A percentile compares a stretch with the other conserved stretches of the same genome.
Evolutionary conservation across 176 grass and related monocot genomes (phyloP).

Genomic region (Oryza australiensis): DNA sequence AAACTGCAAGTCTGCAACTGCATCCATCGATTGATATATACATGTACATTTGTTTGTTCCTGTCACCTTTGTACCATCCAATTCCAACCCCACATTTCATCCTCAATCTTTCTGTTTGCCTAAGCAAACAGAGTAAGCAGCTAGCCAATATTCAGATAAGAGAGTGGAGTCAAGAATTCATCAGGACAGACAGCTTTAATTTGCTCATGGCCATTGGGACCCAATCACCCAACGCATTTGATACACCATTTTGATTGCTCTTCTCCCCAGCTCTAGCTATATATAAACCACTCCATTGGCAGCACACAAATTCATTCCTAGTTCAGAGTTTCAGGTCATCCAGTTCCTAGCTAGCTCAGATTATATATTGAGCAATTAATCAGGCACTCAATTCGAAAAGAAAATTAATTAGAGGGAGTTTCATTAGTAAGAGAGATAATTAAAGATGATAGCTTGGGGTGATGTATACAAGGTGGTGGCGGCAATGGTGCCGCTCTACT

Average conservation of each 20-base stretch:
- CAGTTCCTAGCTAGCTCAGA: not conserved
- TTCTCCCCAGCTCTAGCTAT: not conserved
- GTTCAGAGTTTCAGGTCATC: no score
- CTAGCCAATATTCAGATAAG: not conserved
- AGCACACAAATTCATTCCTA: not conserved
- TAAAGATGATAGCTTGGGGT: conserved; percentile 46
- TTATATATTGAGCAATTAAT: no score
- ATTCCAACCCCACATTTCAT: not conserved
- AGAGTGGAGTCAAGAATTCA: no score
- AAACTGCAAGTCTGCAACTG: not conserved
- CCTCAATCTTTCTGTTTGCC: not conserved
- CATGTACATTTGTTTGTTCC: not conserved
- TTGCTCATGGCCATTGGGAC: not conserved
- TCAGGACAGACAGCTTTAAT: not conserved
- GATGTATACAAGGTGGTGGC: conserved; percentile 58
- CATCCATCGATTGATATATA: not conserved
- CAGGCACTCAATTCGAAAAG: no score
- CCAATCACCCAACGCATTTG: conserved; percentile 1
- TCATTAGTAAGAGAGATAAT: not conserved
- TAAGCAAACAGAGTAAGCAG: not conserved
- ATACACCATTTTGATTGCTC: not conserved
- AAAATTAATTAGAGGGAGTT: not conserved
- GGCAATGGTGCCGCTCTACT: conserved; percentile 74
- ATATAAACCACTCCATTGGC: not conserved
- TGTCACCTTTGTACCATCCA: not conserved